Percentiles rank a stretch among this genome's conserved stretches.
These are phyloP conservation scores for Hypholoma fasciculare DNA, from an alignment of 768 basidiomycete species.

Conservation along the genomic window DNA sequence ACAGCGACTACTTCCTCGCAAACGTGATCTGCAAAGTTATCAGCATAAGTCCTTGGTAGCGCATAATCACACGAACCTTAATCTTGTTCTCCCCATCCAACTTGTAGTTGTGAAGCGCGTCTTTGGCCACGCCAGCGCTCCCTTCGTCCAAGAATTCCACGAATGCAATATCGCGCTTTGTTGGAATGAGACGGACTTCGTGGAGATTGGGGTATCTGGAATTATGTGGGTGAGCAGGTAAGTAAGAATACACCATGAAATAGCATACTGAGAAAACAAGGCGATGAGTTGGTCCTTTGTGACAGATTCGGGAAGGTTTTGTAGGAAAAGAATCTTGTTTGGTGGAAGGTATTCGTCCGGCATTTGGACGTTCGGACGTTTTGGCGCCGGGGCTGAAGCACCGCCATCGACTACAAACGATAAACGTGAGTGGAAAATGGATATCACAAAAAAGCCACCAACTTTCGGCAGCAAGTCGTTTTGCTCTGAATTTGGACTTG, in stretches of 20 bases:
- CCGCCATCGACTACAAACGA: constrained; percentile 62
- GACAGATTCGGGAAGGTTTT: constrained; percentile 92
- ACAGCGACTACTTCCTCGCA: constrained; percentile 57
- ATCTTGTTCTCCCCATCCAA: constrained; percentile 98
- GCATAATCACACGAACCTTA: constrained; percentile 58
- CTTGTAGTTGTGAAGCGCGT: constrained; percentile 96
- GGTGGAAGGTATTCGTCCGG: constrained; percentile 99
- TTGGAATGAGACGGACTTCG: constrained; percentile 98
- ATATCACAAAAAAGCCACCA: constrained; percentile 2
- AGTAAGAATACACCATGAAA: background rate
- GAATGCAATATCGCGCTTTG: constrained; percentile 97
- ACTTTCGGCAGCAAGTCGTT: constrained; percentile 84
- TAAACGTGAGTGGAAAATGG: constrained; percentile 11
- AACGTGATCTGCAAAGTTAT: constrained; percentile 59
- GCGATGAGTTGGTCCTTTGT: constrained; percentile 90
- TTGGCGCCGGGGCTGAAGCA: constrained; percentile 62
- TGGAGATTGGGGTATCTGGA: constrained; percentile 88
- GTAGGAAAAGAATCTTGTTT: constrained; percentile 98
- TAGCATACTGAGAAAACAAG: constrained; percentile 85
- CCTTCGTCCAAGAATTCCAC: constrained; percentile 96
- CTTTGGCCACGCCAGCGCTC: constrained; percentile 88
- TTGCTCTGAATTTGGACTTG: constrained; percentile 81
- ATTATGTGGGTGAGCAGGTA: background rate
- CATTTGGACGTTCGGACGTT: constrained; percentile 90
- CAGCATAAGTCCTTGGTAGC: background rate